A percentile compares a stretch with the other conserved stretches of the same genome.
Conservation (phyloP, 192 early-diverging fungal genomes). For the Coemansia sp. region DNA sequence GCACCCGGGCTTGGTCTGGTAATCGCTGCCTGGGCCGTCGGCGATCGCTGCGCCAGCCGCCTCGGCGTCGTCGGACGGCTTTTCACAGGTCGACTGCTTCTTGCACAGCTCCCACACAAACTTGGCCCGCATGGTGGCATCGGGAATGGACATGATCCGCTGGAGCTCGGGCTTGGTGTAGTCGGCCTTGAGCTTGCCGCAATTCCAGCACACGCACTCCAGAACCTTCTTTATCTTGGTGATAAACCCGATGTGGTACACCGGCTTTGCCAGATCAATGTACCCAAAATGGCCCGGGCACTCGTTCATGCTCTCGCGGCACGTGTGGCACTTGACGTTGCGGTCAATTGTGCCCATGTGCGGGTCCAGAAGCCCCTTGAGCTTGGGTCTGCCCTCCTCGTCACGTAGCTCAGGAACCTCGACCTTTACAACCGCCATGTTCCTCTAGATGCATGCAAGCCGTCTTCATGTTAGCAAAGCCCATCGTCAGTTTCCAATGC, state of each 20-base stretch:
- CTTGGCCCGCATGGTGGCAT: slow-evolving; percentile 70
- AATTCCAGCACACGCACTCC: slow-evolving; percentile 92
- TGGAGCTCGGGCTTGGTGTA: slow-evolving; percentile 65
- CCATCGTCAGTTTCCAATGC: no score
- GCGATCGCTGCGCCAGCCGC: neutral
- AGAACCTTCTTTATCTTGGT: slow-evolving; percentile 94
- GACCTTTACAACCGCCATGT: slow-evolving; percentile 94
- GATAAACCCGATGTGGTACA: slow-evolving; percentile 92
- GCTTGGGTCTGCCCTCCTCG: slow-evolving; percentile 78
- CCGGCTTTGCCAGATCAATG: slow-evolving; percentile 93
- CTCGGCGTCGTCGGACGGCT: slow-evolving; percentile 57
- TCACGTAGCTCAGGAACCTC: slow-evolving; percentile 84
- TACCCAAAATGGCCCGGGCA: slow-evolving; percentile 99
- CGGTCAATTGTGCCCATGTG: slow-evolving; percentile 97
- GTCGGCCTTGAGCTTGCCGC: slow-evolving; percentile 90
- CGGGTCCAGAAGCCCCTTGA: slow-evolving; percentile 84
- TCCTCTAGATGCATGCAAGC: slow-evolving; percentile 68
- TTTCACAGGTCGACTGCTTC: slow-evolving; percentile 76
- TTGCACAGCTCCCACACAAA: slow-evolving; percentile 88
- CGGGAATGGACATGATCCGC: slow-evolving; percentile 58
- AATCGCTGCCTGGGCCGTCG: neutral
- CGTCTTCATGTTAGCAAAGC: no score
- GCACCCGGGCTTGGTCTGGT: slow-evolving; percentile 66
- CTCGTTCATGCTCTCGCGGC: slow-evolving; percentile 88
- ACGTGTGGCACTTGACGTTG: slow-evolving; percentile 96